phyloP scores from a whole-genome alignment of 805 yeast species.

The Blastobotrys terrestris region DNA sequence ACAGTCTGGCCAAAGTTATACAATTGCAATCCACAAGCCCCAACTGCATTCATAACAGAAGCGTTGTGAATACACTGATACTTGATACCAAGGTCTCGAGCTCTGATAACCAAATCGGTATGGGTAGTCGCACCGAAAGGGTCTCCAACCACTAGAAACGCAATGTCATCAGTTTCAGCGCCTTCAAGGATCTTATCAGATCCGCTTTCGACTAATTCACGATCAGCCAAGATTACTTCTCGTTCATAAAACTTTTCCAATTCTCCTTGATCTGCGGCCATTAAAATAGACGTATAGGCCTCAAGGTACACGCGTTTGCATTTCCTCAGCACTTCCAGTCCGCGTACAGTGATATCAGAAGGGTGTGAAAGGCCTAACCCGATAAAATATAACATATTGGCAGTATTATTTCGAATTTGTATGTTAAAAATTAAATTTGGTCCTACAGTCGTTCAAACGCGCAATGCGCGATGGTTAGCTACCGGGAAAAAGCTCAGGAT shows the following conservation, averaged over 20 bases:
- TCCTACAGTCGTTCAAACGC: no score
- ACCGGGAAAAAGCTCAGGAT: no score
- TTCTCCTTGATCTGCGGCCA: slow-evolving; percentile 78
- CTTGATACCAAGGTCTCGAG: slow-evolving; percentile 72
- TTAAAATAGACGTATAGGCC: slow-evolving; percentile 89
- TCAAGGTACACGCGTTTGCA: slow-evolving; percentile 91
- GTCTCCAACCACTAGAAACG: slow-evolving; percentile 94
- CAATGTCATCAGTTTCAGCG: slow-evolving; percentile 78
- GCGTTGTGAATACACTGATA: slow-evolving; percentile 91
- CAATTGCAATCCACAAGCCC: slow-evolving; percentile 93
- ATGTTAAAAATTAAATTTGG: not conserved
- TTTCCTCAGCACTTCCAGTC: slow-evolving; percentile 72
- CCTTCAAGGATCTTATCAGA: slow-evolving; percentile 74
- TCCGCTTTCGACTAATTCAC: slow-evolving; percentile 89
- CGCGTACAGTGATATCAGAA: slow-evolving; percentile 89
- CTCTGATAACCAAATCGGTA: slow-evolving; percentile 87
- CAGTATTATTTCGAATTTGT: not conserved
- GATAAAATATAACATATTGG: slow-evolving; percentile 73
- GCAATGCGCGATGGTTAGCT: no score
- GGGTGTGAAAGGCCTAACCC: slow-evolving; percentile 90
- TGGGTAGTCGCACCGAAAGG: slow-evolving; percentile 98
- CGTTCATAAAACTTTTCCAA: slow-evolving; percentile 82
- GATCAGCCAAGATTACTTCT: slow-evolving; percentile 80
- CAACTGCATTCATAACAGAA: slow-evolving; percentile 96
- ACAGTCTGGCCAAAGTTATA: slow-evolving; percentile 96